Percentiles rank a stretch among this genome's conserved stretches.
These are phyloP conservation scores for Monosiga brevicollis DNA, from an alignment of 78 protist species.

Conservation along the genomic window DNA sequence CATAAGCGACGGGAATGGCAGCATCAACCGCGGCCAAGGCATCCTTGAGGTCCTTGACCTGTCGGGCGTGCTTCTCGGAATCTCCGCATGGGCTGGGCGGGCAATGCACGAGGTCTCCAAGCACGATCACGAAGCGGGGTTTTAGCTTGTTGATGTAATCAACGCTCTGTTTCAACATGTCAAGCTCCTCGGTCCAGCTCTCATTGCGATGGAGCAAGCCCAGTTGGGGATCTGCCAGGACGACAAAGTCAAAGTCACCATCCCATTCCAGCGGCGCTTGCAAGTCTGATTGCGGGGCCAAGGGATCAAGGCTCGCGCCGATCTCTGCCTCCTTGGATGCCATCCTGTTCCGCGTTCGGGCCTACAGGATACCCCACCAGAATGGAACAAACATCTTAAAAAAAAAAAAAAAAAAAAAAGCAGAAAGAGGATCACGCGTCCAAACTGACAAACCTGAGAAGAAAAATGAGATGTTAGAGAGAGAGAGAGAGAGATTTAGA, in stretches of 20 bases:
- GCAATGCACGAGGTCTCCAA: background rate
- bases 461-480: no score
- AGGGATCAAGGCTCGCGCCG: no score
- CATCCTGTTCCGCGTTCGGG: no score
- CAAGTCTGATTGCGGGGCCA: no score
- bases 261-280: no score
- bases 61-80: background rate
- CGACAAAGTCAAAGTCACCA: background rate
- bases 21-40: background rate
- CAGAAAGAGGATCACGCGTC: no score
- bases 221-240: background rate
- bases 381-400: no score
- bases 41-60: background rate
- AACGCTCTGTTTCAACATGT: background rate
- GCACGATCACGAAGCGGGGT: background rate
- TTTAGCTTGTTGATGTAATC: background rate
- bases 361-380: no score
- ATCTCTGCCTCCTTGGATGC: no score
- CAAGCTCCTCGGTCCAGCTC: background rate
- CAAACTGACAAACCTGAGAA: no score
- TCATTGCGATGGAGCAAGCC: background rate
- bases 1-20: background rate
- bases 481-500: no score
- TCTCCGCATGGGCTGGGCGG: background rate
- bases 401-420: no score